Conservation (phyloP, 805 yeast species). For the Pichia insulana region DNA sequence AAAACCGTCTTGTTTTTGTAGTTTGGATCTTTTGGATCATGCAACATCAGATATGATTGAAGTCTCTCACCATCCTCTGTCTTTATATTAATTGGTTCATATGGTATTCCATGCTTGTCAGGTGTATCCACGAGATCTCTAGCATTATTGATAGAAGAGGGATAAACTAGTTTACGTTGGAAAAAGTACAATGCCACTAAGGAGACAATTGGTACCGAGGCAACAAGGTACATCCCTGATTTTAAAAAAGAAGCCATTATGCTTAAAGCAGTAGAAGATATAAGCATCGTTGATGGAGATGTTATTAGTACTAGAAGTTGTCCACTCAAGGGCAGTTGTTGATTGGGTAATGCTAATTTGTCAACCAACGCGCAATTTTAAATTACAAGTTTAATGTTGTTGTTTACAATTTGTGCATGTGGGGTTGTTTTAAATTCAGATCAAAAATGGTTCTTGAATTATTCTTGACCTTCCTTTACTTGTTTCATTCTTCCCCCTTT, state of each 20-base stretch:
- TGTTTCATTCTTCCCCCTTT: too few relatives aligned
- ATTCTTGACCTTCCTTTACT: too few relatives aligned
- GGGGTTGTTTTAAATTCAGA: too few relatives aligned
- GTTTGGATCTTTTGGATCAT: conserved; percentile 30
- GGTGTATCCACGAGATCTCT: conserved; percentile 71
- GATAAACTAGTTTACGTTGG: conserved; percentile 56
- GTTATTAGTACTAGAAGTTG: too few relatives aligned
- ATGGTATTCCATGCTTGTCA: conserved; percentile 54
- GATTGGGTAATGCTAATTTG: too few relatives aligned
- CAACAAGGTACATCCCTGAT: conserved; percentile 6
- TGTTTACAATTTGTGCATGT: too few relatives aligned
- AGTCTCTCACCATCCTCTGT: conserved; percentile 67
- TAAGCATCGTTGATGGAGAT: too few relatives aligned
- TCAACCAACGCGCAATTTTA: too few relatives aligned
- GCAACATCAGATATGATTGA: conserved; percentile 55
- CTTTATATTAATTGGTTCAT: conserved; percentile 46
- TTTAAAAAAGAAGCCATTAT: background rate
- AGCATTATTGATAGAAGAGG: conserved; percentile 72
- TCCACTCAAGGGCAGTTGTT: too few relatives aligned
- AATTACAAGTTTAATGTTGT: too few relatives aligned
- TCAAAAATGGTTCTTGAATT: too few relatives aligned
- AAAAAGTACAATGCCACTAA: conserved; percentile 15
- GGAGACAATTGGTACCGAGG: conserved; percentile 11
- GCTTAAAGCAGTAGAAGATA: background rate
- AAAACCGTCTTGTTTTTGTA: conserved; percentile 56